Percentiles rank a stretch among this genome's conserved stretches.
Conservation (phyloP, 768 basidiomycete species). For the Trametes sanguinea region DNA sequence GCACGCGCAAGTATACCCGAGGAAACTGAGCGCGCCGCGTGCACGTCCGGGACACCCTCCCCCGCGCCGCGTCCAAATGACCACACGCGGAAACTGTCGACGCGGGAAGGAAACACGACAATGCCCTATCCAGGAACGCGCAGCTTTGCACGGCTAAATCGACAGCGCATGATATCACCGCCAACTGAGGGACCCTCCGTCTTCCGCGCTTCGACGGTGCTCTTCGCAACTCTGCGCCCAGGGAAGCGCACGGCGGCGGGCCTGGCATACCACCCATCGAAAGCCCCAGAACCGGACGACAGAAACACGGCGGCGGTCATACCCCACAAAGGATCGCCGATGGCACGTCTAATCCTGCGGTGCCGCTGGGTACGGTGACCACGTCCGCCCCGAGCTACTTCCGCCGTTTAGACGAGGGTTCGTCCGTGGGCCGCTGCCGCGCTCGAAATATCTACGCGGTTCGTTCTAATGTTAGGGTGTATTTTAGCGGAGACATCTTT, state of each 20-base stretch:
- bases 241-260: not conserved
- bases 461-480: not conserved
- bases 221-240: not conserved
- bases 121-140: not conserved
- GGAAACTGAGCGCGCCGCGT: not conserved
- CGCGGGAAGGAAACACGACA: not conserved
- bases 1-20: not conserved
- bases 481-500: not conserved
- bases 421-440: not conserved
- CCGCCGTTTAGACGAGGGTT: conserved; percentile 10
- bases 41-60: not conserved
- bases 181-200: not conserved
- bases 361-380: conserved; percentile 3
- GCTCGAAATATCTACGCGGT: not conserved
- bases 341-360: not conserved
- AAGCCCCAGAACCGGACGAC: not conserved
- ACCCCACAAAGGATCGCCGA: not conserved
- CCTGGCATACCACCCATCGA: not conserved
- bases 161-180: not conserved
- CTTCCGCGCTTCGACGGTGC: not conserved
- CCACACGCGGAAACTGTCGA: conserved; percentile 1
- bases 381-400: conserved; percentile 8
- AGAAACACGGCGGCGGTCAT: not conserved
- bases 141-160: not conserved
- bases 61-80: not conserved